Evolutionary conservation across 495 filamentous ascomycete genomes (phyloP), one percentile per base, ranked within the genome.

Genomic region (Trichoderma virens): DNA sequence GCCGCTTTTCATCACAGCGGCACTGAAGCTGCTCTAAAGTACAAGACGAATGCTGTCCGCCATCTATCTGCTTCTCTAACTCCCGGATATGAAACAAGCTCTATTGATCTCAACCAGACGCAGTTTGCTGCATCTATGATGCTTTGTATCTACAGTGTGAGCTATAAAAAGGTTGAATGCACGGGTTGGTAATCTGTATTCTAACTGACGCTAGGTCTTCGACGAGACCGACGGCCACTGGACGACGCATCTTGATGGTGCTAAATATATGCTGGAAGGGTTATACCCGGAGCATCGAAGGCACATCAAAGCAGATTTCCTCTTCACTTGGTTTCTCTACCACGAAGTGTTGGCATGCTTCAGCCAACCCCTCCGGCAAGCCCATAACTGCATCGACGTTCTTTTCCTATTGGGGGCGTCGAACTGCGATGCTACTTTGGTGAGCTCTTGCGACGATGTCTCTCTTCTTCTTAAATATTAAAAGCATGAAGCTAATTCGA

Each of bases 121-220:
- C 73, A 75, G 64, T 65, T 73, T 18, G 73, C 71, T 3, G 71
- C 73, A 14, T 75, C 70, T 6, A 75, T 75, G 73, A 75, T 75
- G 73, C 71, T 75, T 6, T 75, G 73, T 34, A 71, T 75, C 41
- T 75, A 75, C 59, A 75, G 73, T 68, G 73, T 75, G 45, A 67
- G 73, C 39, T 5, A 20, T 14, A 20, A 45, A 18, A 5, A 27
- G 25, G 25, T 13, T 14, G 16, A 30, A 28, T 5, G 5, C 3
- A 56, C 2, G 20, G 27, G 25, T 5, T 14, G 23, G 11, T 56
- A 5, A n/a, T 9, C 16, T 30, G 51, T 27, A 31, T 27, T 5
- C 35, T 35, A 20, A 61, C 35, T 35, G 31, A 51, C 16, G 11
- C 4, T 62, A 74, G 73, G 73, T 75, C 16, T 75, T 75, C 63